These are phyloP conservation scores for Hanseniaspora vineae DNA, from an alignment of 805 yeast species.

Conservation along the genomic window DNA sequence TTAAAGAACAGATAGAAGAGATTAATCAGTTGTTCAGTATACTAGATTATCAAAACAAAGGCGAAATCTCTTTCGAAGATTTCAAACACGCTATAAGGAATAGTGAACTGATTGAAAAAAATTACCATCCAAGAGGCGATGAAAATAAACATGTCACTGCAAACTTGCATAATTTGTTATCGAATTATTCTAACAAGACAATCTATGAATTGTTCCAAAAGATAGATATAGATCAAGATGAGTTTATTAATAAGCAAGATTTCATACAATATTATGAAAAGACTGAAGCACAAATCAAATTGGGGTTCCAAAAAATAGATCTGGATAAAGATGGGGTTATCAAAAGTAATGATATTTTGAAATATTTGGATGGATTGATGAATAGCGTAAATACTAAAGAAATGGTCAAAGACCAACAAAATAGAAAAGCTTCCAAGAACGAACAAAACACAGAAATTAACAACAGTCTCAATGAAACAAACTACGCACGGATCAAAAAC, in stretches of 20 bases:
- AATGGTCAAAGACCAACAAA: too few species aligned
- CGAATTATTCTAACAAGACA: conserved; percentile 1
- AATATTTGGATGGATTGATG: conserved; percentile 47
- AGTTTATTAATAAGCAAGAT: conserved; percentile 46
- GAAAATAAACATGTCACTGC: neutral
- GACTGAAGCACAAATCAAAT: conserved; percentile 60
- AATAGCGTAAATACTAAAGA: conserved; percentile 5
- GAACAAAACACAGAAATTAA: neutral
- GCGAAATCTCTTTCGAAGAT: neutral
- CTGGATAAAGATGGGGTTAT: conserved; percentile 61
- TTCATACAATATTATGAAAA: conserved; percentile 49
- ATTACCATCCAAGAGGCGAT: too few species aligned
- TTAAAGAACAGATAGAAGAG: neutral
- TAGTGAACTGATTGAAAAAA: neutral
- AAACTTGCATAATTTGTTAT: neutral
- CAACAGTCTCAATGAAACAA: conserved; percentile 3
- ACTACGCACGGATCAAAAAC: conserved; percentile 3
- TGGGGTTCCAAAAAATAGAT: conserved; percentile 59
- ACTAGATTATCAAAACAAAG: neutral
- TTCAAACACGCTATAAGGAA: neutral
- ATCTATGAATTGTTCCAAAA: conserved; percentile 33
- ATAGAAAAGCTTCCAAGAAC: too few species aligned
- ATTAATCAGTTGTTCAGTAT: neutral
- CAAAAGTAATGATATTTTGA: conserved; percentile 49
- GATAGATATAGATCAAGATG: conserved; percentile 46